Evolutionary conservation across 805 yeast species (phyloP), one percentile per base, ranked within the genome.

Genomic region (Metschnikowia matae): DNA sequence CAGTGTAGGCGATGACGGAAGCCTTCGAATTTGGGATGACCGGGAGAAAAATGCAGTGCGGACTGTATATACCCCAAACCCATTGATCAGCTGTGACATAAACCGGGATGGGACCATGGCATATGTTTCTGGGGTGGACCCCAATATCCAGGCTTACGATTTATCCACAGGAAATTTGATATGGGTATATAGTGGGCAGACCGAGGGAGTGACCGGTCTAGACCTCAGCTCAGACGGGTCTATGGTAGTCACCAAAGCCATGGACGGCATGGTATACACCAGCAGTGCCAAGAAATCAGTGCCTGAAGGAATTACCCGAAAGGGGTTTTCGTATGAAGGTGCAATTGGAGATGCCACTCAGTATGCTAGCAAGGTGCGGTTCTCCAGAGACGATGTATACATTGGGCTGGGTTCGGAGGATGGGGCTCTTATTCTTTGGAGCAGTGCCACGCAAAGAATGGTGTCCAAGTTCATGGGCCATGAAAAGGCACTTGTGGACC

Each of bases 1-100:
- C 10, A 78, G 87, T 35, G 88, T 80, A 3, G 75, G 84, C 8
- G 96, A 88, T 56, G 89, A 84, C 58, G 89, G 90, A 0, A 52
- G 66, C 2, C 70, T 79, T 1, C 69, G 70, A 7, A 46, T 84
- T 1, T 88, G 92, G 92, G 96, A 88, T 56, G 65, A 71, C 21
- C 67, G 89, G 49, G 71, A 76, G n/a, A 84, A 80, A 56, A 56
- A 59, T 2, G 69, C 77, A 1, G 68, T 75, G 0, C 54, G 62
- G 2, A 58, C 56, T 7, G 66, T 81, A 48, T 62, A 67, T 20
- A 75, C 84, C 0, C 75, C 74, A 2, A 84, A 72, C 57, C 94
- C 96, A 0, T 57, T 87, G 0, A 64, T 86, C 18, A 71, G 87
- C 0, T 52, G 74, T 57, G 58, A 66, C 6, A 61, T 68, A 14